Evolutionary conservation across 1,284 basidiomycete genomes (phyloP).

Genomic region (Cutaneotrichosporon curvatum): DNA sequence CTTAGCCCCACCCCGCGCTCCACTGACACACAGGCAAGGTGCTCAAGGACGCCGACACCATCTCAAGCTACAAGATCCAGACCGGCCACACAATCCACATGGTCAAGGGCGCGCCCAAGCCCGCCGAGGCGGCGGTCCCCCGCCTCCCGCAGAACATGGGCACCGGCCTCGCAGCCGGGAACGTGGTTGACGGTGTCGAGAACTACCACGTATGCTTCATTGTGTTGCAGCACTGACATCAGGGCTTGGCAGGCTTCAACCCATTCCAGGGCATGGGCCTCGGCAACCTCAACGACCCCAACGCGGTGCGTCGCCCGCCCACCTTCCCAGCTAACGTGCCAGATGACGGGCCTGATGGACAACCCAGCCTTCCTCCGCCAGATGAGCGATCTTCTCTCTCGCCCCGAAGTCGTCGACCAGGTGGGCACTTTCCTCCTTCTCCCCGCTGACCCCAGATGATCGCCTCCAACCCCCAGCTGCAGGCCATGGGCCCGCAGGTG

Average conservation of each 20-base stretch:
- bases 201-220: conserved; percentile 34
- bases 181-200: conserved; percentile 54
- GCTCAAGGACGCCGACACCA: conserved; percentile 67
- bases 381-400: conserved; percentile 57
- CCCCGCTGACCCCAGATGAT: conserved; percentile 53
- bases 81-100: conserved; percentile 77
- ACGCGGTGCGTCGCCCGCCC: conserved; percentile 72
- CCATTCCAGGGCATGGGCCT: conserved; percentile 76
- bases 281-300: conserved; percentile 77
- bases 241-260: conserved; percentile 58
- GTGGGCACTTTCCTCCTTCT: conserved; percentile 24
- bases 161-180: conserved; percentile 60
- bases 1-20: not conserved
- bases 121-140: conserved; percentile 43
- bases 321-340: conserved; percentile 8
- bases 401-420: conserved; percentile 73
- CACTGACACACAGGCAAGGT: conserved; percentile 40
- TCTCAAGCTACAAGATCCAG: conserved; percentile 75
- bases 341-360: conserved; percentile 78
- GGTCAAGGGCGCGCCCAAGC: conserved; percentile 74
- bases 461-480: conserved; percentile 69
- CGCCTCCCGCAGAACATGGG: conserved; percentile 69
- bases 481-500: conserved; percentile 69
- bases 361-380: conserved; percentile 68
- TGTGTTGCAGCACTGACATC: conserved; percentile 10